Evolutionary conservation across 2,329 filamentous ascomycete genomes (phyloP), one percentile per base, ranked within the genome.

Genomic region (Sporothrix protearum): DNA sequence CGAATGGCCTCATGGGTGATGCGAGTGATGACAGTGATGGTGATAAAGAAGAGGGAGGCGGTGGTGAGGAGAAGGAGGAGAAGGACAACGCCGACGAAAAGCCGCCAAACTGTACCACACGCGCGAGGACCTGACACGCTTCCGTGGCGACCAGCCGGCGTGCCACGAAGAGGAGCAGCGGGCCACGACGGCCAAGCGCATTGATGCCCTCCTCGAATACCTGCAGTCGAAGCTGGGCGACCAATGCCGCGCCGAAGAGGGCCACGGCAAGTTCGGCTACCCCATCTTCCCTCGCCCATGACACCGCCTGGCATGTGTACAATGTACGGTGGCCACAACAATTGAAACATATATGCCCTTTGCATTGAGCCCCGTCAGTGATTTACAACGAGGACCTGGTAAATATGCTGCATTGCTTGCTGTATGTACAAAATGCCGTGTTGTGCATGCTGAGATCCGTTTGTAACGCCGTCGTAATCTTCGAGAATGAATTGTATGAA

Each of bases 21-120:
- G 22, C 8, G 7, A 28, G 12, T 10, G 51, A 53, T 3, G 53
- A 30, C 3, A 7, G 6, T 19, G 57, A 2, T n/a, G 2, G 19
- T 39, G 16, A 16, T 10, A 8, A 9, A 19, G 33, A 8, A 36
- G 33, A 36, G 8, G 9, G 42, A 47, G n/a, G n/a, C n/a, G n/a
- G n/a, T 9, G 10, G 6, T 19, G 57, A 2, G 2, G 19, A 61
- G 16, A 16, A 22, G 19, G 16, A 19, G 33, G 33, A 36, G 33
- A 36, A 36, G 9, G 42, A 47, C 42, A 14, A 36, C 9, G 19
- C 22, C 14, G 33, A 39, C 12, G n/a, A 33, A 22, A 12, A 30
- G 61, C 14, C 75, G 77, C 78, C 6, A 77, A 84, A n/a, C 78
- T 87, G 16, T 79, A 83, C 59, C 85, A 86, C 72, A 82, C 85